Evolutionary conservation across 345 rosid genomes (phyloP), one percentile per base, ranked within the genome.

Genomic region (Camelina hispida): DNA sequence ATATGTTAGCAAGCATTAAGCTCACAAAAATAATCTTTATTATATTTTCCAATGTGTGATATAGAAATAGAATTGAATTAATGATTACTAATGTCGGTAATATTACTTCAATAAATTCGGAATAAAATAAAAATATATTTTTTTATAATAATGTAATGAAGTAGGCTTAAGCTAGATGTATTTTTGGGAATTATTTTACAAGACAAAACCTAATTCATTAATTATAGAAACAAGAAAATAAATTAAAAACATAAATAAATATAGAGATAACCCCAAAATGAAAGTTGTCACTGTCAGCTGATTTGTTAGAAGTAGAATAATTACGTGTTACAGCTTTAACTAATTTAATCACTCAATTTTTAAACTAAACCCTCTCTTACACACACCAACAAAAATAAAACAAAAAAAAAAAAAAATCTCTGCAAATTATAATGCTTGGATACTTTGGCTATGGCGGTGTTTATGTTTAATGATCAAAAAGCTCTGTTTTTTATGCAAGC

Each of bases 401-500:
- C 7, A 43, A 44, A 12, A 43, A 13, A 16, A 58, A 42, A 14
- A 2, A 9, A 9, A 60, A 5, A 32, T n/a, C 2, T 7, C 57
- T 43, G 71, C 54, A 77, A 69, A 53, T 69, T 56, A 70, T 32
- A 51, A 76, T 69, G 78, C 69, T 84, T 85, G 84, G 74, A 82
- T 81, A 79, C 85, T 68, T 85, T 77, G 65, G 86, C 91, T 77
- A 89, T 83, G 87, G 89, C 89, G 89, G 97, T 91, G 96, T 63
- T 55, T 65, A 77, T 63, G 93, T 88, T 86, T 83, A 93, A 93
- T 89, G 96, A 91, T 89, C 93, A 87, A 83, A 58, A 65, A 66
- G 72, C 97, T 85, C 97, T 83, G 80, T 85, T 88, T 93, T 93
- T 87, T 1, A 91, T 88, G 98, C 93, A 93, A 84, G 97, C 96